These are phyloP conservation scores for Amphicarpaea edgeworthii DNA, from an alignment of 306 rosid species.

Conservation along the genomic window DNA sequence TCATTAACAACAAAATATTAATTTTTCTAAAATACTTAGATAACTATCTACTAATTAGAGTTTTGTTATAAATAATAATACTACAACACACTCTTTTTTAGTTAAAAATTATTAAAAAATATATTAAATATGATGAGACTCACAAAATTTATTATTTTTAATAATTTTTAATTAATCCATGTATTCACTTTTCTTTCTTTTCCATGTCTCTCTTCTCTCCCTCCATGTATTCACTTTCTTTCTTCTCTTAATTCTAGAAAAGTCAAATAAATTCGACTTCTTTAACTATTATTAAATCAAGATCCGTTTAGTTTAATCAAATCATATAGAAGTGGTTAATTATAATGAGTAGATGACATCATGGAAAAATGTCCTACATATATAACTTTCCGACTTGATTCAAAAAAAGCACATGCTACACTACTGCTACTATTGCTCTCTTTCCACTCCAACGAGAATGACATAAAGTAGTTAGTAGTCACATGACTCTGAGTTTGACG, in stretches of 20 bases:
- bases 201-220: too few species aligned
- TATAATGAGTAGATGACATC: slow-evolving; percentile 26
- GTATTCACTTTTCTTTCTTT: too few species aligned
- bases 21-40: too few species aligned
- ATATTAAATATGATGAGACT: too few species aligned
- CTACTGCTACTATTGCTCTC: slow-evolving; percentile 34
- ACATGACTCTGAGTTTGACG: slow-evolving; percentile 31
- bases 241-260: not conserved
- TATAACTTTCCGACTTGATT: slow-evolving; percentile 8
- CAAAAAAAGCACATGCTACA: slow-evolving; percentile 27
- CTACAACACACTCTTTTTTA: too few species aligned
- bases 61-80: too few species aligned
- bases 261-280: not conserved
- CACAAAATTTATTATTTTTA: too few species aligned
- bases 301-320: slow-evolving; percentile 1
- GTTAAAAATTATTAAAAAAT: too few species aligned
- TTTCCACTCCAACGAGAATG: not conserved
- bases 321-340: slow-evolving; percentile 1
- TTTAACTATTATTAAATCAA: not conserved
- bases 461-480: not conserved
- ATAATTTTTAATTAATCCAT: too few species aligned
- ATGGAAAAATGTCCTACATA: not conserved
- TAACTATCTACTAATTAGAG: too few species aligned
- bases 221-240: too few species aligned
- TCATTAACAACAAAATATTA: too few species aligned